Base-by-base conservation (phyloP, 2,329 filamentous ascomycete genomes). In the Rutstroemia sp. region DNA sequence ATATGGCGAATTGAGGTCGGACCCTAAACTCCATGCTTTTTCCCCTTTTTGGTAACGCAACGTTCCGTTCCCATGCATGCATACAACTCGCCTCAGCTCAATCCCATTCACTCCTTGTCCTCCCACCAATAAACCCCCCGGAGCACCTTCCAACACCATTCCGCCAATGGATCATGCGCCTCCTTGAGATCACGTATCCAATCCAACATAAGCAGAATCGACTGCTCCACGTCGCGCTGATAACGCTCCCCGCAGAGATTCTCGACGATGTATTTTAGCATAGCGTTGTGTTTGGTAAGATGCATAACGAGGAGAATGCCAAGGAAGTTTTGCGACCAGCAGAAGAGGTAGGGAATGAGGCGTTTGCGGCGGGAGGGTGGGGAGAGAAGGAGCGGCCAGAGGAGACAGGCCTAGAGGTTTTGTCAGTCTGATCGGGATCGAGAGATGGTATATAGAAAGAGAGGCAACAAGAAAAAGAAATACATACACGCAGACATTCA, bases 281-380 rank as follows among this genome's bases (percentile, higher is more conserved):
- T 75, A 1, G 74, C 73, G 46, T 80, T 76, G 56, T 79, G 76
- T 19, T 72, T 73, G 12, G 78, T 79, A 60, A 84, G 71, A 44
- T 81, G 77, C 39, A 85, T 65, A n/a, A 85, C 71, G 46, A 85
- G 63, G 23, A 86, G 70, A 23, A 83, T 78, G 3, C 78, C 78
- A 45, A 85, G 73, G 44, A 85, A 74, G 58, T 82, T 83, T 61
- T 85, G 81, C 9, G 80, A 81, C 78, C 82, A 85, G 54, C 81
- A 80, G 64, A 83, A 85, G 1, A 80, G 63, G 56, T 79, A 77
- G 1, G 82, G 81, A 0, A 85, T 70, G 6, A 85, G 72, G 38
- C 81, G 72, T 68, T 85, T 86, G 66, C 77, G 77, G 53, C 76
- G 72, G 59, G 77, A 78, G 0, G 78, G 74, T 0, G 82, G 81